Evolutionary conservation across 192 early-diverging fungal species (phyloP).

Genomic region (Coemansia sp.): DNA sequence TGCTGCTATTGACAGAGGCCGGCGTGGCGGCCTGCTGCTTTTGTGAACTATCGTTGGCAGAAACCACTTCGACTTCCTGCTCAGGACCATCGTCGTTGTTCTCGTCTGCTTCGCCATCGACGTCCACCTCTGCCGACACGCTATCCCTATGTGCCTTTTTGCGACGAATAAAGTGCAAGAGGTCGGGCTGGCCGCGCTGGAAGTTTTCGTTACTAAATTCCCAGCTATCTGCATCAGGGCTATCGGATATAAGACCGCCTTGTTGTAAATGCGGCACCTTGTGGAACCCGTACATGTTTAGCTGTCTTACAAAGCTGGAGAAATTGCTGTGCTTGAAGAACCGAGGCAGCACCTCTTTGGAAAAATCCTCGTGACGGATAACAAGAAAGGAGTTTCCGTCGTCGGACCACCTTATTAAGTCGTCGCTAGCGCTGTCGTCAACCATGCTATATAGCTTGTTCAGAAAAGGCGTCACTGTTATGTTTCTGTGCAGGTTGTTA

Average conservation of each 20-base stretch:
- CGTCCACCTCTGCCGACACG: conserved; percentile 23
- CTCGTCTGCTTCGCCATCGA: conserved; percentile 31
- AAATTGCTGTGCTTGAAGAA: conserved; percentile 95
- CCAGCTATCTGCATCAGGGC: conserved; percentile 73
- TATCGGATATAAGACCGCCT: conserved; percentile 75
- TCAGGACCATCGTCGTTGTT: conserved; percentile 53
- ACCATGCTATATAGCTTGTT: conserved; percentile 98
- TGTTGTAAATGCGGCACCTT: conserved; percentile 93
- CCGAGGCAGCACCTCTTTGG: conserved; percentile 73
- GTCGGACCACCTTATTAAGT: conserved; percentile 85
- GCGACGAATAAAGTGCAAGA: conserved; percentile 81
- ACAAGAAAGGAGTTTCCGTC: conserved; percentile 87
- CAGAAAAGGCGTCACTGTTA: conserved; percentile 81
- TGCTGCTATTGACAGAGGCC: not conserved
- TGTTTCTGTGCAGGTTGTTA: conserved; percentile 43
- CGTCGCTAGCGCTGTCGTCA: conserved; percentile 74
- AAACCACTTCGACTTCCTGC: not conserved
- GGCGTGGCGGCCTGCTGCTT: not conserved
- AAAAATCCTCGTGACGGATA: conserved; percentile 71
- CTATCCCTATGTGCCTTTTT: conserved; percentile 63
- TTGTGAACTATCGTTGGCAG: not conserved
- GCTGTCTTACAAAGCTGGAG: conserved; percentile 84
- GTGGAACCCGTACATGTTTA: conserved; percentile 97
- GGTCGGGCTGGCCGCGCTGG: conserved; percentile 82
- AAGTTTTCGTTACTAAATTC: conserved; percentile 93